phyloP scores from a whole-genome alignment of 345 rosid species.

The Dovyalis caffra region DNA sequence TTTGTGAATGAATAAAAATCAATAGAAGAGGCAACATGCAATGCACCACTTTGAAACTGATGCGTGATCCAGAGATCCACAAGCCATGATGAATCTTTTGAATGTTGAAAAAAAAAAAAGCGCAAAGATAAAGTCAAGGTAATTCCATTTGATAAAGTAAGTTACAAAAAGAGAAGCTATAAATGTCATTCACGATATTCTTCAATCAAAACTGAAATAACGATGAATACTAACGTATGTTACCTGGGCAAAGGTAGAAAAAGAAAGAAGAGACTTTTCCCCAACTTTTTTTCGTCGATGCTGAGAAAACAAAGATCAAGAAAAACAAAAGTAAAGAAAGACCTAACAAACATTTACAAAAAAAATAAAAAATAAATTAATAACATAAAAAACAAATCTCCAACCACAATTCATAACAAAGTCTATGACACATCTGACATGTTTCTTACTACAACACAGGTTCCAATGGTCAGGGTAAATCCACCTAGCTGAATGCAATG shows the following conservation, averaged over 20 bases:
- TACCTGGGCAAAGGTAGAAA: slow-evolving; percentile 82
- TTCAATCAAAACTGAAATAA: background rate
- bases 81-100: background rate
- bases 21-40: background rate
- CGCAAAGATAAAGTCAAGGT: background rate
- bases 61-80: background rate
- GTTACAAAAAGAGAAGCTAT: background rate
- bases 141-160: background rate
- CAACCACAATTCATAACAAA: background rate
- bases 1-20: background rate
- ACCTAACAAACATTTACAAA: background rate
- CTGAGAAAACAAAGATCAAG: slow-evolving; percentile 43
- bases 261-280: slow-evolving; percentile 87
- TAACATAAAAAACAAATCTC: background rate
- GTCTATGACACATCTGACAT: background rate
- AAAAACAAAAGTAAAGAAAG: background rate
- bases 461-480: background rate
- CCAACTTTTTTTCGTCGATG: slow-evolving; percentile 85
- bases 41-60: background rate
- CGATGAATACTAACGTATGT: background rate
- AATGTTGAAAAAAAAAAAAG: background rate
- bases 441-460: background rate
- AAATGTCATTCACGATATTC: background rate
- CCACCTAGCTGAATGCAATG: no score
- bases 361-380: no score